These are phyloP conservation scores for Camellia sinensis DNA, from an alignment of 148 eudicot species.

Conservation along the genomic window DNA sequence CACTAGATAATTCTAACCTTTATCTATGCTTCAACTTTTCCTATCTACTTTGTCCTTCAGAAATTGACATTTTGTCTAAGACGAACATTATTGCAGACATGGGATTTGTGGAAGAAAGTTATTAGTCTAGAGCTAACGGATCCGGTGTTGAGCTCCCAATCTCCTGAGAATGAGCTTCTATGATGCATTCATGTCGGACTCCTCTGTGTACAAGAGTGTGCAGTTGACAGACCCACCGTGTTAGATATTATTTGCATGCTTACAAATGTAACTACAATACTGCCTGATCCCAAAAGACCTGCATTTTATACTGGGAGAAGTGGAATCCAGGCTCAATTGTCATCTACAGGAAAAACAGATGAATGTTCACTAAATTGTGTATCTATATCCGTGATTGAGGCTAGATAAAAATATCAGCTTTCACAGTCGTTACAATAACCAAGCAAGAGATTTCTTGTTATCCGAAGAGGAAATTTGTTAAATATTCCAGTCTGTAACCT, in stretches of 20 bases:
- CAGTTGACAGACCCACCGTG: slow-evolving; percentile 4
- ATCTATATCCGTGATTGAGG: not conserved
- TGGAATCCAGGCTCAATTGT: not conserved
- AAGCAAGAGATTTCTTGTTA: too few relatives aligned
- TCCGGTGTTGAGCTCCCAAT: not conserved
- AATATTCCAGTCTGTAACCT: too few relatives aligned
- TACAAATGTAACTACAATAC: slow-evolving; percentile 5
- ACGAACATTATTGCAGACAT: not conserved
- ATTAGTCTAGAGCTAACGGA: not conserved
- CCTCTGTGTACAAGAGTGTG: slow-evolving; percentile 9
- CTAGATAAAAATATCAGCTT: not conserved
- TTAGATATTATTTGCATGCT: slow-evolving; percentile 5
- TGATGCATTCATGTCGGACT: slow-evolving; percentile 17
- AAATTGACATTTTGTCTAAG: too few relatives aligned
- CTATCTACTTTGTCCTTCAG: too few relatives aligned
- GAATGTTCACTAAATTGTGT: not conserved
- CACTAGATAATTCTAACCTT: too few relatives aligned
- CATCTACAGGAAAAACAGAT: not conserved
- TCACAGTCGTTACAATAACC: too few relatives aligned
- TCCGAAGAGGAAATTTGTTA: too few relatives aligned
- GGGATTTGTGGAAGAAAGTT: slow-evolving; percentile 13
- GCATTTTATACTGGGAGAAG: not conserved
- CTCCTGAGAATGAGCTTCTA: not conserved
- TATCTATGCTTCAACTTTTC: too few relatives aligned
- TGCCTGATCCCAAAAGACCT: slow-evolving; percentile 5